These are phyloP conservation scores for Psilocybe azurescens DNA, from an alignment of 768 basidiomycete species.

Conservation along the genomic window DNA sequence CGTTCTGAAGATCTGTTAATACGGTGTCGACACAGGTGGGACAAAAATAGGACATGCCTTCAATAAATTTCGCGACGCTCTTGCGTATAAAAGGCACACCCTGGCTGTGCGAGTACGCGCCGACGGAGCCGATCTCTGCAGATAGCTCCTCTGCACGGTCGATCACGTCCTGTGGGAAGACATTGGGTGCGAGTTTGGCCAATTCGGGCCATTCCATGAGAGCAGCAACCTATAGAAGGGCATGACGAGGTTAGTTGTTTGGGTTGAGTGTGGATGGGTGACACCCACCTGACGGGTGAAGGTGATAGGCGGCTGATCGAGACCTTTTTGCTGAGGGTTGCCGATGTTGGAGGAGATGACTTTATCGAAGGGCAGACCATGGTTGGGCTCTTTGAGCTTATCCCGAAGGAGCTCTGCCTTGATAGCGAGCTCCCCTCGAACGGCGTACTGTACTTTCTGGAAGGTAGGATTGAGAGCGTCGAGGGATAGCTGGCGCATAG, in stretches of 20 bases:
- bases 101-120: slow-evolving; percentile 96
- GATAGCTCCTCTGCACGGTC: slow-evolving; percentile 82
- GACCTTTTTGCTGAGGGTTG: slow-evolving; percentile 94
- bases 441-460: slow-evolving; percentile 92
- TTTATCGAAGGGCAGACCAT: slow-evolving; percentile 81
- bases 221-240: slow-evolving; percentile 71
- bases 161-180: slow-evolving; percentile 87
- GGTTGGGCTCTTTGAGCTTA: slow-evolving; percentile 60
- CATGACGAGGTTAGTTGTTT: background rate
- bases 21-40: slow-evolving; percentile 4
- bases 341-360: slow-evolving; percentile 97
- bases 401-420: slow-evolving; percentile 86
- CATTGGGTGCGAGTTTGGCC: slow-evolving; percentile 72
- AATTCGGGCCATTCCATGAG: slow-evolving; percentile 92
- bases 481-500: slow-evolving; percentile 65
- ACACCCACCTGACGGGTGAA: slow-evolving; percentile 86
- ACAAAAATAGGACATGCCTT: slow-evolving; percentile 54
- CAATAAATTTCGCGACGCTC: slow-evolving; percentile 89
- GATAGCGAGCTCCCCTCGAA: slow-evolving; percentile 96
- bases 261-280: background rate
- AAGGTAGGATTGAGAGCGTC: slow-evolving; percentile 84
- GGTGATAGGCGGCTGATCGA: slow-evolving; percentile 93
- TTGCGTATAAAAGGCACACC: slow-evolving; percentile 89
- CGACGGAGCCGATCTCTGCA: slow-evolving; percentile 87
- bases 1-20: slow-evolving; percentile 58